phyloP scores from a whole-genome alignment of 176 grass and related monocot species.

The Aegilops bicornis region DNA sequence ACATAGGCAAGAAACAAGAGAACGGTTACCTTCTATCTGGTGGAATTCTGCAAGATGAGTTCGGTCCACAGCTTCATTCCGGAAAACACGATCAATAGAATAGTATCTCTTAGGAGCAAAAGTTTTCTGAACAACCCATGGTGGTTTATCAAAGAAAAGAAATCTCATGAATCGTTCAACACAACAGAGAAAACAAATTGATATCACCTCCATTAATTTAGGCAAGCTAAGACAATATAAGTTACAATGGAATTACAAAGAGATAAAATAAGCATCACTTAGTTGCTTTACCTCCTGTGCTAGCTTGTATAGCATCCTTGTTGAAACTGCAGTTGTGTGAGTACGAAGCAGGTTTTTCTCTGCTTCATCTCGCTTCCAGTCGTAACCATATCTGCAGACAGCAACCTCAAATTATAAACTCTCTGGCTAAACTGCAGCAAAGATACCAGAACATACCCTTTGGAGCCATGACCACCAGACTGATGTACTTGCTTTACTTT shows the following conservation, averaged over 20 bases:
- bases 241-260: background rate
- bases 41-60: constrained; percentile 99
- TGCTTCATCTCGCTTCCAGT: constrained; percentile 94
- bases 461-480: constrained; percentile 85
- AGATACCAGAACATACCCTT: constrained; percentile 63
- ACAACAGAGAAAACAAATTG: constrained; percentile 8
- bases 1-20: constrained; percentile 16
- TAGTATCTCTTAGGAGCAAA: constrained; percentile 95
- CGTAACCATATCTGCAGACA: constrained; percentile 81
- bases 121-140: constrained; percentile 52
- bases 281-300: constrained; percentile 68
- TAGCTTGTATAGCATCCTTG: constrained; percentile 94
- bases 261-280: constrained; percentile 8
- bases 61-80: constrained; percentile 95
- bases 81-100: constrained; percentile 92
- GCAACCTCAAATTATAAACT: constrained; percentile 29
- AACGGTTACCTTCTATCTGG: constrained; percentile 80
- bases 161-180: constrained; percentile 3
- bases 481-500: constrained; percentile 87
- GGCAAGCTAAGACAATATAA: constrained; percentile 7
- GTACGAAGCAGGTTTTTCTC: constrained; percentile 97
- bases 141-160: constrained; percentile 22
- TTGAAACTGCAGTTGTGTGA: constrained; percentile 96
- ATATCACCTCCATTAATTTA: constrained; percentile 1
- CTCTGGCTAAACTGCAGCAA: constrained; percentile 2